These are phyloP conservation scores for Saccharomycopsis fodiens DNA, from an alignment of 805 yeast species.

Conservation along the genomic window DNA sequence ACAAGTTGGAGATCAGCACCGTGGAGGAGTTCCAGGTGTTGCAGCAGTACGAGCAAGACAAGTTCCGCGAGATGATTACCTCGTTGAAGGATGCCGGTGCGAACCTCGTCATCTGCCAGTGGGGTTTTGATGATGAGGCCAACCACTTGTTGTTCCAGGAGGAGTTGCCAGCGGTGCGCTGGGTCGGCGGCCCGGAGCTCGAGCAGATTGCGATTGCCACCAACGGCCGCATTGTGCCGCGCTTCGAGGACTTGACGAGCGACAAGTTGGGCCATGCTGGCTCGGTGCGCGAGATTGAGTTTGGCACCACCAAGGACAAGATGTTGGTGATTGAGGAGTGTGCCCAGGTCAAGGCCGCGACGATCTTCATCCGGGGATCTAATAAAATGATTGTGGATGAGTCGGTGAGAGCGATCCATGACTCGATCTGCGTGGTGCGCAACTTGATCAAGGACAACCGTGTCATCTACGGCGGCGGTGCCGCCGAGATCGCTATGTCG, in stretches of 20 bases:
- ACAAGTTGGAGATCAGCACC: constrained; percentile 91
- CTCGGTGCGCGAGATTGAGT: constrained; percentile 78
- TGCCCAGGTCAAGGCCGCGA: constrained; percentile 90
- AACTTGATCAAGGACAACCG: constrained; percentile 91
- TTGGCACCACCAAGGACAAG: constrained; percentile 64
- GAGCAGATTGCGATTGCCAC: constrained; percentile 94
- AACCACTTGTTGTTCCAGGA: constrained; percentile 69
- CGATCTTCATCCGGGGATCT: constrained; percentile 92
- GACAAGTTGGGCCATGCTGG: constrained; percentile 88
- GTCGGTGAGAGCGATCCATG: constrained; percentile 94
- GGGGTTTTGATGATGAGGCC: constrained; percentile 83
- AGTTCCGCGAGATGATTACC: constrained; percentile 84
- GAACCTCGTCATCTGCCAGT: constrained; percentile 77
- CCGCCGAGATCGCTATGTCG: constrained; percentile 94
- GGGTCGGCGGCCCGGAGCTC: constrained; percentile 44
- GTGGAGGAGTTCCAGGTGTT: constrained; percentile 89
- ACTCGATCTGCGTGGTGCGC: constrained; percentile 89
- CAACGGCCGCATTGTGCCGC: constrained; percentile 96
- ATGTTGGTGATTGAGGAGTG: constrained; percentile 87
- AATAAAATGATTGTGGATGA: constrained; percentile 95
- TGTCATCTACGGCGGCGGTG: constrained; percentile 92
- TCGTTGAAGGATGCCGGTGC: constrained; percentile 77
- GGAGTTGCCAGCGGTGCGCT: constrained; percentile 90
- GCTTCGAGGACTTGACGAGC: constrained; percentile 85
- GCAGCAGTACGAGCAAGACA: constrained; percentile 88